Base-by-base conservation (phyloP, 148 eudicot genomes). In the Cornus florida region DNA sequence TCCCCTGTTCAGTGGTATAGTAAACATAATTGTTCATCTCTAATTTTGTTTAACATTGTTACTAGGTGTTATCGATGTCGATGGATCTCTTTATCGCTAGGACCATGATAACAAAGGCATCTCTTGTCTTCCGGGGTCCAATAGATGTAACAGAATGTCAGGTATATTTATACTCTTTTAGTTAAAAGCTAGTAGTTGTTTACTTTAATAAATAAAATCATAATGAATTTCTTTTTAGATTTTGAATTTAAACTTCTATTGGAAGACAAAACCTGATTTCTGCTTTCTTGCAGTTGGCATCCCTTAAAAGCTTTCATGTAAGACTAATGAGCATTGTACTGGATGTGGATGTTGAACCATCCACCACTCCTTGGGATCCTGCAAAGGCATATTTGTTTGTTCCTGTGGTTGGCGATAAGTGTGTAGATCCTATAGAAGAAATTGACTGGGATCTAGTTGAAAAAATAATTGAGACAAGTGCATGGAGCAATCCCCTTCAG, bases 361-460 rank as follows among this genome's bases (percentile, higher is more conserved):
- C 93, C 77, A 96, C 97, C 57, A 96, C 99, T 81, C 99, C 98
- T 69, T 96, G 99, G 99, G 98, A 96, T 90, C 87, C 97, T 83
- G 89, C 95, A 73, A 96, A 96, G 91, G 99, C 99, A 72, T 96
- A 96, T 85, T 75, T 96, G 73, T 96, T 96, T 87, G 94, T 90
- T 76, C 98, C 99, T 41, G 75, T 87, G 87, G 82, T 85, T 82
- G 84, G 93, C 79, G 75, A 84, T 83, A 85, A 85, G 77, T 81
- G 86, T 85, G 67, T 75, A 72, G 90, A 89, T 85, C 91, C 91
- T 41, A 68, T 79, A 70, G 86, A 80, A 84, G 92, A 89, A 86
- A 92, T 96, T 79, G 89, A 93, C 79, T 96, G 99, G 99, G 87
- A 79, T 86, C 89, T 92, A 41, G 72, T 96, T 75, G 83, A 88